Base-by-base conservation (phyloP, 495 filamentous ascomycete genomes). In the Penicillium coffeae region DNA sequence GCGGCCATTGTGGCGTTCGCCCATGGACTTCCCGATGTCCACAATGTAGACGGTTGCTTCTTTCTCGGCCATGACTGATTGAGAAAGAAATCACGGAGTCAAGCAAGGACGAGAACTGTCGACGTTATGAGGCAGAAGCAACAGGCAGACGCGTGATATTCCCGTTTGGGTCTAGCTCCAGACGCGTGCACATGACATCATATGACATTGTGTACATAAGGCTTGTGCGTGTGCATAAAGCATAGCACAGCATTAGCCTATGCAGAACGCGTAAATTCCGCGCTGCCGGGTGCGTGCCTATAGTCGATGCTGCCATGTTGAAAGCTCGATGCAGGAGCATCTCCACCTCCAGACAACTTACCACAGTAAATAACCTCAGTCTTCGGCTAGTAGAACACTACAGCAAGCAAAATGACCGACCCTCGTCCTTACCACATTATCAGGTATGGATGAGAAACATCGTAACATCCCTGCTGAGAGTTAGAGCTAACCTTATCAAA, bases 31-130 rank as follows among this genome's bases (percentile, higher is more conserved):
- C 41, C 88, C 90, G 19, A 95, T 75, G 65, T 97, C 92, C 40
- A 99, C 66, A 56, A 97, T 83, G 66, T 94, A 99, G 13, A 97
- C 83, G 4, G 88, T 90, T 10, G 90, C 88, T 69, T 96, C 88
- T 65, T 99, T 99, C 40, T 89, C 86, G 22, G 93, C 88, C 93
- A 98, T 98, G 42, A 37, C 56, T 33, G 33, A 38, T 46, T 25
- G 35, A 36, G 12, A 14, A 13, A 30, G 13, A 19, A 33, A 39
- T 47, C 46, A 18, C 41, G 35, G 48, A 7, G 8, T 9, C 32
- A 35, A 16, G 20, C 21, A 7, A 9, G 8, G 42, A 10, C 10
- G 27, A 33, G 12, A 30, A 34, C 32, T 33, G 15, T 12, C 27
- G 42, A 34, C 32, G 33, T 19, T 18, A 32, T 30, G 35, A 51